phyloP scores from a whole-genome alignment of 2,329 filamentous ascomycete species.

The Torrubiella hemipterigena region DNA sequence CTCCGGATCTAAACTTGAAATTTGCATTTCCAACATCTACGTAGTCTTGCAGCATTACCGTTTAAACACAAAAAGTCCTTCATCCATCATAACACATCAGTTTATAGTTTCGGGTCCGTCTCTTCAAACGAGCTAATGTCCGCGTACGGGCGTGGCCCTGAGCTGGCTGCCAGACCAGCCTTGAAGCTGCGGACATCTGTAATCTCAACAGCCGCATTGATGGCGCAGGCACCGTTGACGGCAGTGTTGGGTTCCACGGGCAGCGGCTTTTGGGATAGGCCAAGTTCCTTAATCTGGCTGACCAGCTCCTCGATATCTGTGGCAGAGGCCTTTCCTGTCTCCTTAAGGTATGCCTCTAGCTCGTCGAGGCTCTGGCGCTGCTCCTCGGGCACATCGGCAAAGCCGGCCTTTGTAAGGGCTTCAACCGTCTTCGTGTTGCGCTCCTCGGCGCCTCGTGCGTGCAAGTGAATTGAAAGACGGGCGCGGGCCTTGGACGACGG shows the following conservation, averaged over 20 bases:
- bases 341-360: conserved; percentile 36
- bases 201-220: conserved; percentile 43
- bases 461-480: conserved; percentile 76
- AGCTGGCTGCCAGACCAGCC: conserved; percentile 58
- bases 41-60: too few species aligned
- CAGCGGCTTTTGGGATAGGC: conserved; percentile 22
- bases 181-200: conserved; percentile 74
- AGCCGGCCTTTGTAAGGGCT: conserved; percentile 21
- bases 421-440: conserved; percentile 33
- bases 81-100: too few species aligned
- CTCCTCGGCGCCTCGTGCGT: conserved; percentile 50
- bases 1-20: too few species aligned
- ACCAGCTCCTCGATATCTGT: conserved; percentile 38
- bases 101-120: conserved; percentile 65
- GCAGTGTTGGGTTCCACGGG: conserved; percentile 19
- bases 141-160: conserved; percentile 59
- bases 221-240: conserved; percentile 32
- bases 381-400: conserved; percentile 25
- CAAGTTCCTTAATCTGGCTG: conserved; percentile 30
- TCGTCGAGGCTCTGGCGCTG: conserved; percentile 35
- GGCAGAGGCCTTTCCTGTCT: conserved; percentile 33
- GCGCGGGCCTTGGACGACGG: conserved; percentile 61
- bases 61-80: too few species aligned
- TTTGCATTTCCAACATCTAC: too few species aligned
- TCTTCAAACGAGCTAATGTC: conserved; percentile 82